A percentile compares a stretch with the other conserved stretches of the same genome.
Evolutionary conservation across 768 basidiomycete genomes (phyloP).

Genomic region (Boletellus ananas): DNA sequence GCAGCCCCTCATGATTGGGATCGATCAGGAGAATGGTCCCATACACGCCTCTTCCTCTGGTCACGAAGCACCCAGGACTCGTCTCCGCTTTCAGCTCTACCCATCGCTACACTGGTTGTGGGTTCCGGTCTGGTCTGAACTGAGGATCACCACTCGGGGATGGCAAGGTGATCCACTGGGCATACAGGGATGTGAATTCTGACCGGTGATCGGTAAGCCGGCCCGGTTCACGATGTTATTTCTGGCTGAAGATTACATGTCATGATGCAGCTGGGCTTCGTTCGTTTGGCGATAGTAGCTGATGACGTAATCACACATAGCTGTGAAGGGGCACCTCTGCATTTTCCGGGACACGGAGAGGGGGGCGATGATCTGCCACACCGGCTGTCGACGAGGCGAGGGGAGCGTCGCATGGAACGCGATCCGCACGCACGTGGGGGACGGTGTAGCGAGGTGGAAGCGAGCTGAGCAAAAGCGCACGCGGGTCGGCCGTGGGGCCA

Average conservation of each 20-base stretch:
- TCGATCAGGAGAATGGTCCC: slow-evolving; percentile 72
- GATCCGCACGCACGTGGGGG: slow-evolving; percentile 48
- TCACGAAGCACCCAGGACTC: slow-evolving; percentile 40
- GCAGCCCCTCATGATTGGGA: slow-evolving; percentile 60
- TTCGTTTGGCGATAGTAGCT: slow-evolving; percentile 63
- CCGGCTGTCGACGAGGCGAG: slow-evolving; percentile 37
- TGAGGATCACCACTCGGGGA: slow-evolving; percentile 29
- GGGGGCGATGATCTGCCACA: slow-evolving; percentile 73
- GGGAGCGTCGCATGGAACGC: slow-evolving; percentile 42
- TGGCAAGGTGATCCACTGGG: slow-evolving; percentile 61
- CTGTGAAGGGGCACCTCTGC: too few species aligned
- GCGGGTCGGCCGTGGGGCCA: slow-evolving; percentile 32
- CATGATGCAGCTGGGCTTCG: slow-evolving; percentile 51
- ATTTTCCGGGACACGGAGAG: slow-evolving; percentile 61
- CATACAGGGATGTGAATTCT: slow-evolving; percentile 68
- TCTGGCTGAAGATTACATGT: not conserved
- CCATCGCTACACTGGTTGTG: slow-evolving; percentile 45
- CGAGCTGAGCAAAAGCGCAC: slow-evolving; percentile 41
- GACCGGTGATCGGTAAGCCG: slow-evolving; percentile 61
- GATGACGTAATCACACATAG: slow-evolving; percentile 21
- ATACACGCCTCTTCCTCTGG: not conserved
- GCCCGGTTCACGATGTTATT: not conserved
- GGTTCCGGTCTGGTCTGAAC: slow-evolving; percentile 21
- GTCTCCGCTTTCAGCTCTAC: slow-evolving; percentile 64
- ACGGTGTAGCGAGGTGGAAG: slow-evolving; percentile 32